Percentiles rank a stretch among this genome's conserved stretches.
These are phyloP conservation scores for Dendrobium chrysotoxum DNA, from an alignment of 106 monocot genomes.

Conservation along the genomic window DNA sequence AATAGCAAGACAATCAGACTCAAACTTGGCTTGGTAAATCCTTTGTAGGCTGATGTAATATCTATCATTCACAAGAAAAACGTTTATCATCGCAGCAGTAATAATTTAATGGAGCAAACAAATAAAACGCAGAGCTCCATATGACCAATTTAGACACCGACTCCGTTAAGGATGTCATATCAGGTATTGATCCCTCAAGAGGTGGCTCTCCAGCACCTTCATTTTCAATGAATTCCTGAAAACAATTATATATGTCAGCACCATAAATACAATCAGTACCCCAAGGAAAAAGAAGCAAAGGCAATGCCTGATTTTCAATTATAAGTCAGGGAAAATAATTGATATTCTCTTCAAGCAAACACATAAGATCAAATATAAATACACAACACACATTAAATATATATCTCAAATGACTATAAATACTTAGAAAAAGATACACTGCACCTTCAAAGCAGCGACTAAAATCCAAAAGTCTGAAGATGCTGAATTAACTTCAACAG, in stretches of 20 bases:
- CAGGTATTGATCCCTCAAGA: constrained; percentile 97
- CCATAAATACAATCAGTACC: not conserved
- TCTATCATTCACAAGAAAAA: constrained; percentile 26
- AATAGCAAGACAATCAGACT: constrained; percentile 71
- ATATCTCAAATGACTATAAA: not conserved
- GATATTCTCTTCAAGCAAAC: not conserved
- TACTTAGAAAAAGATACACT: not conserved
- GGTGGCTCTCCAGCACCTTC: constrained; percentile 92
- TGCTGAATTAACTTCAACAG: constrained; percentile 56
- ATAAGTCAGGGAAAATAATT: not conserved
- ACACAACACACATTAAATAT: not conserved
- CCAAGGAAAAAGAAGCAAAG: not conserved
- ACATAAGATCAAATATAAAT: not conserved
- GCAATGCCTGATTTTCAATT: not conserved
- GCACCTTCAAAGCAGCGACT: constrained; percentile 94
- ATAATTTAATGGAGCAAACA: constrained; percentile 9
- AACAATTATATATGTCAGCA: constrained; percentile 4
- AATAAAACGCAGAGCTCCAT: not conserved
- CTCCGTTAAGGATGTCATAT: constrained; percentile 99
- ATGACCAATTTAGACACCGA: constrained; percentile 30
- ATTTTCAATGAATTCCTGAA: constrained; percentile 84
- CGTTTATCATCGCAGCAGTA: not conserved
- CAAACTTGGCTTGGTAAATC: constrained; percentile 94
- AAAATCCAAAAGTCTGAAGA: constrained; percentile 93
- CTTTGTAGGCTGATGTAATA: constrained; percentile 82